Percentiles rank a stretch among this genome's conserved stretches.
Conservation (phyloP, 352 stramenopile species). For the Saprolegnia diclina region DNA sequence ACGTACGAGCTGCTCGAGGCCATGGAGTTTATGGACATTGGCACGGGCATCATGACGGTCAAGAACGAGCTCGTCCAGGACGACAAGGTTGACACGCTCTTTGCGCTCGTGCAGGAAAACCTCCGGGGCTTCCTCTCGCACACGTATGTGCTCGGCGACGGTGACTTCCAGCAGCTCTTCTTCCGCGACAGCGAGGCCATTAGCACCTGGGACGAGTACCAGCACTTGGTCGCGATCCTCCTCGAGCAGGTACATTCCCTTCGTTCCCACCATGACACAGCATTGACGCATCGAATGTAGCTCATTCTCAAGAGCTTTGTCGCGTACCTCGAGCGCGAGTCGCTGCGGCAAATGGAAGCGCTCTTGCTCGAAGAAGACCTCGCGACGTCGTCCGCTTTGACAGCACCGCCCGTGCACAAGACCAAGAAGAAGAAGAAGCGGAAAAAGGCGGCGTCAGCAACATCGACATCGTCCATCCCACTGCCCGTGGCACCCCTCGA, state of each 20-base stretch:
- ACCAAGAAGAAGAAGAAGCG: conserved; percentile 38
- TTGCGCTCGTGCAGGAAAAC: conserved; percentile 57
- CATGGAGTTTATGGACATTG: conserved; percentile 87
- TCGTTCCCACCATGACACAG: background rate
- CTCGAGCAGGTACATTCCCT: conserved; percentile 53
- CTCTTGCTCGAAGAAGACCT: conserved; percentile 46
- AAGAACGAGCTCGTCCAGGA: conserved; percentile 80
- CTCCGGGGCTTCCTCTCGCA: conserved; percentile 56
- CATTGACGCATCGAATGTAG: conserved; percentile 28
- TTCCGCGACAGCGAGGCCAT: conserved; percentile 73
- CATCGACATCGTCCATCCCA: conserved; percentile 29
- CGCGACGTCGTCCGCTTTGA: background rate
- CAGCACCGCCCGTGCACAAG: background rate
- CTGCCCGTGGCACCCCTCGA: background rate
- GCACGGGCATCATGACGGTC: conserved; percentile 75
- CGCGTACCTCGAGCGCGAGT: conserved; percentile 54
- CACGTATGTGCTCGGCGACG: conserved; percentile 54
- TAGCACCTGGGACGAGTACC: conserved; percentile 75
- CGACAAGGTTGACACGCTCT: conserved; percentile 39
- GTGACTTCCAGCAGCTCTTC: conserved; percentile 65
- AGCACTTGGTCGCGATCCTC: conserved; percentile 78
- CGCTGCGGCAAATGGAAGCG: conserved; percentile 66
- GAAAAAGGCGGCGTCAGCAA: conserved; percentile 30
- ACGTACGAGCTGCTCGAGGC: conserved; percentile 80
- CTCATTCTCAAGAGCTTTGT: conserved; percentile 77